A percentile compares a stretch with the other conserved stretches of the same genome.
phyloP scores from a whole-genome alignment of 352 stramenopile species.

The Thalassiosira mediterranea region DNA sequence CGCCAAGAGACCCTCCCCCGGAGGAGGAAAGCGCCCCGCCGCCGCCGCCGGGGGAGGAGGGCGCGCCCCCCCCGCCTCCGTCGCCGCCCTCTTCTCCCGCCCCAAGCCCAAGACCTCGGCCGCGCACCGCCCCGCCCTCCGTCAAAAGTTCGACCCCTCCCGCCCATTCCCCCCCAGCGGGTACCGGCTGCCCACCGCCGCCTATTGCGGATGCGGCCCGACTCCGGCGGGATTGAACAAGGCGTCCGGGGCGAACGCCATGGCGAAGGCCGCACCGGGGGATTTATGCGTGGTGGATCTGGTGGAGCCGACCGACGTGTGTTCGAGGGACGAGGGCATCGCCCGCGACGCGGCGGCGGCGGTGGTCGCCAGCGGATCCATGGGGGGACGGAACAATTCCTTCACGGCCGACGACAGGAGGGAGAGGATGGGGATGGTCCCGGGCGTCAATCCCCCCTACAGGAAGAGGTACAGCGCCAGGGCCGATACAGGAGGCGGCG shows the following conservation, averaged over 20 bases:
- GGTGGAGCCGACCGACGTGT: not conserved
- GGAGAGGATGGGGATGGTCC: not conserved
- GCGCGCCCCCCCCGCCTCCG: conserved; percentile 6
- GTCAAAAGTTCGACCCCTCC: conserved; percentile 29
- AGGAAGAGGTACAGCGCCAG: no score
- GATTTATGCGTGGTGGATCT: not conserved
- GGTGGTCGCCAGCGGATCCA: no score
- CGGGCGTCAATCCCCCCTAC: no score
- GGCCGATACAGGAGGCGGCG: not conserved
- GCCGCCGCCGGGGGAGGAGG: not conserved
- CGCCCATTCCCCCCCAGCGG: conserved; percentile 24
- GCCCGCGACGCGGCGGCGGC: no score
- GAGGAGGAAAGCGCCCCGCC: no score
- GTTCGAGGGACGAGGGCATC: no score
- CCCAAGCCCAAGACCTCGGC: not conserved
- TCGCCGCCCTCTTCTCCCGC: conserved; percentile 8
- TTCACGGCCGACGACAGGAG: no score
- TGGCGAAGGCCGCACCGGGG: not conserved
- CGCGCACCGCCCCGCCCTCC: conserved; percentile 14
- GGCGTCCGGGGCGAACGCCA: no score
- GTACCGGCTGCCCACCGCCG: conserved; percentile 31
- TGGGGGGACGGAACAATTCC: no score
- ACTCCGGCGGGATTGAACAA: no score
- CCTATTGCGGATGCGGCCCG: conserved; percentile 42
- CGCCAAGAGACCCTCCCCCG: no score